Evolutionary conservation across 257 asterid genomes (phyloP), one percentile per base, ranked within the genome.

Genomic region (Solanum chilense): DNA sequence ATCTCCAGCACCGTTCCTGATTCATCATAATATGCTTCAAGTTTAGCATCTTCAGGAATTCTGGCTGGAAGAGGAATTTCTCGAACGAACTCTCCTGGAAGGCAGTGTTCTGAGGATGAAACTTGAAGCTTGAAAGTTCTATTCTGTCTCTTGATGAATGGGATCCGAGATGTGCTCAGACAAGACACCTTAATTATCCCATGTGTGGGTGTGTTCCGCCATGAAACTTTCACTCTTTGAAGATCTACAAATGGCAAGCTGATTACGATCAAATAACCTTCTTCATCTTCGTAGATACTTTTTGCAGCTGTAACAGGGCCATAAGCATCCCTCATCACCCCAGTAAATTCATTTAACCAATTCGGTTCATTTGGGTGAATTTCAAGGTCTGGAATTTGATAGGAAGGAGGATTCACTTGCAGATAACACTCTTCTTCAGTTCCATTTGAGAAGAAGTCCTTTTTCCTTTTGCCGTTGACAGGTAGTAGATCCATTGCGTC

Each of bases 11-110:
- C 92, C 0, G 95, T 92, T 77, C 98, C 99, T 25, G 94, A 91
- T 35, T 95, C 98, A 64, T 96, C 98, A 47, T 91, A 95, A 74
- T 95, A 95, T 1, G 99, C 98, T 90, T 96, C 98, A 9, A 95
- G 93, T 29, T 92, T 93, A 15, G 98, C 99, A 49, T 94, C 98
- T 91, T 96, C 98, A 11, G 99, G 99, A 12, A 96, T 96, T 11
- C 99, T 93, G 69, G 98, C 92, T 3, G 97, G 90, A 23, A 96
- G 98, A 21, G 93, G 94, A 27, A 96, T 93, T 86, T 95, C 99
- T 82, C 99, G 83, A 4, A 96, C 91, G 39, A 96, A 96, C 82
- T 96, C 99, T 27, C 99, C 99, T 0, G 98, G 95, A 2, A 96
- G 99, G 88, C 99, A 95, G 90, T 96, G 99, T 88, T 96, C 99